A percentile compares a stretch with the other conserved stretches of the same genome.
Conservation (phyloP, 345 rosid species). For the Garcia nutans region DNA sequence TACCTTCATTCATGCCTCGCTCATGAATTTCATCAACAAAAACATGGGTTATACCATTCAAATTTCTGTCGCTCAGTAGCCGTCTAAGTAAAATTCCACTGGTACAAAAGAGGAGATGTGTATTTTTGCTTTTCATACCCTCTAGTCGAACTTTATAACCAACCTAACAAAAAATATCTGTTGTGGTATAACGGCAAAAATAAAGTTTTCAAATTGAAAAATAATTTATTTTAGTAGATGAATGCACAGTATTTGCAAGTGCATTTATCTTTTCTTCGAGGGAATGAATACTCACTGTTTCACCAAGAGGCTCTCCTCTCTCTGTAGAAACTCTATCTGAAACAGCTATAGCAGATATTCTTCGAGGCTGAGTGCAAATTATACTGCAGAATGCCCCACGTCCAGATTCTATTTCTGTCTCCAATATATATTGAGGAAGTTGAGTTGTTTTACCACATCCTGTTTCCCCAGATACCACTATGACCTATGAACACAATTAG, state of each 20-base stretch:
- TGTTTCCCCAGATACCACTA: conserved; percentile 97
- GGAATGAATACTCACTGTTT: conserved; percentile 57
- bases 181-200: conserved; percentile 52
- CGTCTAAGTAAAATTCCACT: conserved; percentile 96
- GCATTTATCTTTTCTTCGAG: conserved; percentile 11
- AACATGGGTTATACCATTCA: conserved; percentile 92
- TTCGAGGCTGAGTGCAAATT: conserved; percentile 95
- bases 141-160: conserved; percentile 98
- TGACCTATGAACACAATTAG: conserved; percentile 49
- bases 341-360: conserved; percentile 98
- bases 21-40: conserved; percentile 99
- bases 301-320: conserved; percentile 99
- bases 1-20: conserved; percentile 99
- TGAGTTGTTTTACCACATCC: conserved; percentile 99
- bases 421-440: conserved; percentile 91
- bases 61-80: conserved; percentile 79
- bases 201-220: conserved; percentile 24
- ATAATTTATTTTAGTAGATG: neutral
- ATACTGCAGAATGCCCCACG: conserved; percentile 98
- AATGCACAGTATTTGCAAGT: conserved; percentile 8
- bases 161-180: conserved; percentile 73
- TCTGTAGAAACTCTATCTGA: conserved; percentile 92
- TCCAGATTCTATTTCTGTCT: conserved; percentile 97
- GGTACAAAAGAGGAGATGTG: conserved; percentile 91
- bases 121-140: conserved; percentile 92